These are phyloP conservation scores for Exophiala sideris DNA, from an alignment of 2,329 filamentous ascomycete genomes.

Conservation along the genomic window DNA sequence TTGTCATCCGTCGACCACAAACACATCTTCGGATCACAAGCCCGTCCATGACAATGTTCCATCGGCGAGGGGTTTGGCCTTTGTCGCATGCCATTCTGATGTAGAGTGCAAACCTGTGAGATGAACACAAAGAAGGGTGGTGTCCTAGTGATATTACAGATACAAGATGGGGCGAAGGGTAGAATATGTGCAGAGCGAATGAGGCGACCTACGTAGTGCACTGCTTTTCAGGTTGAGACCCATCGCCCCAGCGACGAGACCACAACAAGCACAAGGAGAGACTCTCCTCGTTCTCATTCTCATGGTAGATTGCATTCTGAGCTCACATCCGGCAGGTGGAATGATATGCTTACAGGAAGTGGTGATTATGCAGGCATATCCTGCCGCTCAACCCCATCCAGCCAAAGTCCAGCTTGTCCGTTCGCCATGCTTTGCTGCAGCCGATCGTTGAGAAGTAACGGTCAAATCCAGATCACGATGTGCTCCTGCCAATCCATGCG, in stretches of 20 bases:
- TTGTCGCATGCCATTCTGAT: no score
- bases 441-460: slow-evolving; percentile 36
- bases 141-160: no score
- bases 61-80: no score
- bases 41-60: no score
- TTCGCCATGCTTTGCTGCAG: slow-evolving; percentile 37
- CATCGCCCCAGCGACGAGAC: background rate
- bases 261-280: background rate
- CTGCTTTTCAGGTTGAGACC: background rate
- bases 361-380: no score
- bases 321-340: no score
- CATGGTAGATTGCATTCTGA: background rate
- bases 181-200: background rate
- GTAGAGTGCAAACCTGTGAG: no score
- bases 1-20: no score
- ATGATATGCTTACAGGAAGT: no score
- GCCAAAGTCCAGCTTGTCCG: slow-evolving; percentile 49
- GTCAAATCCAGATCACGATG: slow-evolving; percentile 40
- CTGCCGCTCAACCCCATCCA: slow-evolving; percentile 40
- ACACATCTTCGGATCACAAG: no score
- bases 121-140: no score
- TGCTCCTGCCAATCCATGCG: slow-evolving; percentile 47
- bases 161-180: no score
- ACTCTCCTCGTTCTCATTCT: background rate
- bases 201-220: background rate